A percentile compares a stretch with the other conserved stretches of the same genome.
Conservation (phyloP, 495 filamentous ascomycete species). For the Thozetella sp. region DNA sequence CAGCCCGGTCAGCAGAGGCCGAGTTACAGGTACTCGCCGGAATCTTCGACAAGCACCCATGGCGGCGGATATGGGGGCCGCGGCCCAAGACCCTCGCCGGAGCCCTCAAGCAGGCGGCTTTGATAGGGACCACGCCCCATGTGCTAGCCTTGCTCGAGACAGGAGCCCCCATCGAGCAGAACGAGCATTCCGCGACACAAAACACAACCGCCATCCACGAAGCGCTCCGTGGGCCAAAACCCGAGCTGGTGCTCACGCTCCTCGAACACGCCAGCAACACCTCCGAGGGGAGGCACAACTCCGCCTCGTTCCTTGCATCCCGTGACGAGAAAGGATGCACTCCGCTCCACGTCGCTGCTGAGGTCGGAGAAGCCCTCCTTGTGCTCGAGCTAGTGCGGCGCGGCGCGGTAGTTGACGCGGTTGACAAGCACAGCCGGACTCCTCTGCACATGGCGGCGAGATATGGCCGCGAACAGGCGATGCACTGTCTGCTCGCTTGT, state of each 20-base stretch:
- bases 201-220: conserved; percentile 7
- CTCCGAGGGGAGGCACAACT: neutral
- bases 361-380: neutral
- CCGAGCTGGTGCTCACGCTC: conserved; percentile 1
- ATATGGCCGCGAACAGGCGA: neutral
- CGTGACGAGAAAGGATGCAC: conserved; percentile 4
- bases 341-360: conserved; percentile 1
- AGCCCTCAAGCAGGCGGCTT: neutral
- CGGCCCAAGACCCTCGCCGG: neutral
- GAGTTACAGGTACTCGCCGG: conserved; percentile 4
- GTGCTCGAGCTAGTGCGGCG: neutral
- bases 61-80: conserved; percentile 5
- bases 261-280: neutral
- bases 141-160: neutral
- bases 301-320: neutral
- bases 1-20: neutral
- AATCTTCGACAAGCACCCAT: neutral
- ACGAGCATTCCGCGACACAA: neutral
- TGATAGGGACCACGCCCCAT: neutral
- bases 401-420: conserved; percentile 4
- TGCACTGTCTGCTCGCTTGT: neutral
- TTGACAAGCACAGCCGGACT: conserved; percentile 5
- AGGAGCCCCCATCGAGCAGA: neutral
- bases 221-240: conserved; percentile 7
- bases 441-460: conserved; percentile 10